Base-by-base conservation (phyloP, 176 grass and related monocot species). In the Canna indica region DNA sequence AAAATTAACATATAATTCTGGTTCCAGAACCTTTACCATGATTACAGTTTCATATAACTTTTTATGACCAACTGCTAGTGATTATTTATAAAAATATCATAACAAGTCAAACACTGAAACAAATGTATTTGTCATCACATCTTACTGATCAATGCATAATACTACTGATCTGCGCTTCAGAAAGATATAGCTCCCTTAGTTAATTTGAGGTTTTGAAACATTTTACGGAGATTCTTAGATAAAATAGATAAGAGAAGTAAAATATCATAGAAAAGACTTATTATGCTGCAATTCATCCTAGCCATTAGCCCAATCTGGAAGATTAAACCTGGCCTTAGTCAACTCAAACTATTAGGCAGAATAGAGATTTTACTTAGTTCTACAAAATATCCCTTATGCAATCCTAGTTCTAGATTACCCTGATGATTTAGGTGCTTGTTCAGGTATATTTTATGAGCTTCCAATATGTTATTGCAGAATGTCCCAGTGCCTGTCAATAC, bases 401-500 rank as follows among this genome's bases (percentile, higher is more conserved):
- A 7, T 30, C 14, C 29, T 15, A 5, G 29, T 62, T 62, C 9
- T 62, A 12, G 16, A 68, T 71, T 32, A 32, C 14, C 41, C 5
- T n/a, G 41, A 17, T 20, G 10, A 8, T 47, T 16, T 6, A 7
- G 1, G 22, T 46, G 28, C 14, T 33, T 34, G 7, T 47, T 30
- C 12, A 28, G 7, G 15, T 1, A 12, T 10, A 5, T 52, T 14
- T 52, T 20, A 22, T 41, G 5, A 53, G 22, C 18, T 34, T 71
- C 17, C 5, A 1, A 33, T 28, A 11, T 70, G 15, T 25, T 70
- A 50, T 32, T 70, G 70, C 53, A 73, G 71, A 60, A 12, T 73
- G 71, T 36, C 53, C 54, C 27, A 24, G 54, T 27, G 71, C 52
- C 22, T 73, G 71, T 11, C 52, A 59, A 41, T 59, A 59, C 16